phyloP scores from a whole-genome alignment of 352 stramenopile species.

The Globisporangium megalacanthum region DNA sequence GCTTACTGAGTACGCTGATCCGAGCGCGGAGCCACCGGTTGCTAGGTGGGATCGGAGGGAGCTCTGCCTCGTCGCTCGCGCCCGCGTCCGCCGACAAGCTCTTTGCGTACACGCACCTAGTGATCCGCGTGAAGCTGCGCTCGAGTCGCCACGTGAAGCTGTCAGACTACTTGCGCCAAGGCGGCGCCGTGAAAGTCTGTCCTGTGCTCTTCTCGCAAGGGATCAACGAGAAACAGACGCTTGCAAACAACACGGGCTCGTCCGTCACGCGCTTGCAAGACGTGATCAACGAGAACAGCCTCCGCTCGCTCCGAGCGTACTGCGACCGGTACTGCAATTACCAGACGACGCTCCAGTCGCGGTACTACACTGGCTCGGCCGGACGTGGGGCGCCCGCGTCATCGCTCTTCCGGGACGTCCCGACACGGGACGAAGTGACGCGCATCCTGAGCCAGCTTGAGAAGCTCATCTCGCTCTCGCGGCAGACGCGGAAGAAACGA shows the following conservation, averaged over 20 bases:
- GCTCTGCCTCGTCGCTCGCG: constrained; percentile 32
- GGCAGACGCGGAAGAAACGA: constrained; percentile 75
- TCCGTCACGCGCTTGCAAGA: constrained; percentile 76
- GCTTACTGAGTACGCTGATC: constrained; percentile 66
- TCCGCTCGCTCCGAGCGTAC: constrained; percentile 62
- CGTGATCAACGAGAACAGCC: constrained; percentile 74
- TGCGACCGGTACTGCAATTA: constrained; percentile 79
- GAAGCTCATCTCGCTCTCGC: constrained; percentile 60
- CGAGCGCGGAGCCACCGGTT: constrained; percentile 58
- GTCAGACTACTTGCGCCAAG: constrained; percentile 36
- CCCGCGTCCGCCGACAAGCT: constrained; percentile 42
- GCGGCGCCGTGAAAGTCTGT: constrained; percentile 61
- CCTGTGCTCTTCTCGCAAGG: constrained; percentile 84
- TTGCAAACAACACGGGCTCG: constrained; percentile 86
- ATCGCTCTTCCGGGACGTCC: constrained; percentile 7
- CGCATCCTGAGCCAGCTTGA: constrained; percentile 54
- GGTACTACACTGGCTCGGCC: constrained; percentile 19
- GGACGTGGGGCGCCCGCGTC: constrained; percentile 3
- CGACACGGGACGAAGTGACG: constrained; percentile 49
- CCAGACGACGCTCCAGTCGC: constrained; percentile 33
- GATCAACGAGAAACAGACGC: constrained; percentile 92
- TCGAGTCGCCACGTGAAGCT: constrained; percentile 68
- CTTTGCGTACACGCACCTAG: constrained; percentile 61
- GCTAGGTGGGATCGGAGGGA: constrained; percentile 29
- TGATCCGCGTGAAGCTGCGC: constrained; percentile 81